Conservation (phyloP, 129 eudicot species). For the Escallonia herrerae region DNA sequence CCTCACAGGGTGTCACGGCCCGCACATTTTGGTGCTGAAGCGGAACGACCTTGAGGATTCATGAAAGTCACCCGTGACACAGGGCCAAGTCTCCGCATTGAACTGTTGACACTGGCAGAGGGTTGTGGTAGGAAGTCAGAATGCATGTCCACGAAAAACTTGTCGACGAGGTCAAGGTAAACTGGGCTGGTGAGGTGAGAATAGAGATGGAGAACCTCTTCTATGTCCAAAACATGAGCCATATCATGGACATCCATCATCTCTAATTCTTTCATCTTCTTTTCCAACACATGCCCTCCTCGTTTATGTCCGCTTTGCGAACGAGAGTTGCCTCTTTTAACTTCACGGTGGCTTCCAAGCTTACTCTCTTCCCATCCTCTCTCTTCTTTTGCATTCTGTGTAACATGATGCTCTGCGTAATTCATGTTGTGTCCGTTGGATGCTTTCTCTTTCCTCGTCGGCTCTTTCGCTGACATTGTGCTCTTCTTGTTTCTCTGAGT, state of each 20-base stretch:
- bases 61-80: neutral
- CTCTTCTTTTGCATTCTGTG: neutral
- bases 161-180: constrained; percentile 75
- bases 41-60: too few relatives aligned
- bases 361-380: constrained; percentile 19
- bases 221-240: constrained; percentile 71
- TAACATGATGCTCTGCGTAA: constrained; percentile 10
- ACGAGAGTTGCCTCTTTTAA: constrained; percentile 12
- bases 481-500: constrained; percentile 11
- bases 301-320: constrained; percentile 2
- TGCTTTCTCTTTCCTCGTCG: constrained; percentile 17
- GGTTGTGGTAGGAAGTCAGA: constrained; percentile 55
- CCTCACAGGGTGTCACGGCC: neutral
- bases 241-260: constrained; percentile 65
- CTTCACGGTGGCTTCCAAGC: neutral
- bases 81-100: constrained; percentile 50
- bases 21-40: too few relatives aligned
- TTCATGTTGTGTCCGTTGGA: constrained; percentile 12
- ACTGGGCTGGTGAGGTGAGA: constrained; percentile 82
- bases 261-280: constrained; percentile 73
- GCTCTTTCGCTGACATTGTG: constrained; percentile 5
- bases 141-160: constrained; percentile 85
- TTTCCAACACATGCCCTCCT: constrained; percentile 35
- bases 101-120: constrained; percentile 32
- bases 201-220: constrained; percentile 77